Evolutionary conservation across 192 early-diverging fungal genomes (phyloP), one percentile per base, ranked within the genome.

Genomic region (Jimgerdemannia flammicorona): DNA sequence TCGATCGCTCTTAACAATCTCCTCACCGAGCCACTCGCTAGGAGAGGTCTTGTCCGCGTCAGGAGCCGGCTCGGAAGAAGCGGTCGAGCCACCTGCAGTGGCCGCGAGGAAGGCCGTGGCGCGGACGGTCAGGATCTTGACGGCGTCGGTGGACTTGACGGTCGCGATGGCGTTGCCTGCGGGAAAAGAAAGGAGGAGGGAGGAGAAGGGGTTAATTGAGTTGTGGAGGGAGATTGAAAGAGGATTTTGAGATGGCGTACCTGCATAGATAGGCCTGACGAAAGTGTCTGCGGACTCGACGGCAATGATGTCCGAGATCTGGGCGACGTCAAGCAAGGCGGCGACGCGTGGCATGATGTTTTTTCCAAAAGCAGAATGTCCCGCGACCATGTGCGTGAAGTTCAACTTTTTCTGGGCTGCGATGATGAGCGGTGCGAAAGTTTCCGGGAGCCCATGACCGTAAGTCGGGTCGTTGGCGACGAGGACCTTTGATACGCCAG

Each of bases 201-300:
- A 71, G 39, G 11, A 42, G 19, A 11, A 3, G 11, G 43, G 7
- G 39, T 41, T 68, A 0, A 72, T 65, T 64, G 17, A 44, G 54
- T 44, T 40, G 65, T 39, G 8, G 14, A 59, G 49, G 14, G 49
- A 59, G 49, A 59, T 59, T 59, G 49, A 72, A 20, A 66, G 29
- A 29, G 29, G 29, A 29, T 29, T 72, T 0, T 43, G 3, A 4
- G 17, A 43, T 44, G 44, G 66, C 82, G 66, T 81, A 94, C 96
- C 97, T 70, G 97, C 97, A 81, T 96, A 99, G 82, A 99, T 97
- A 43, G 97, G 97, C 11, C 97, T 90, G 69, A 95, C 91, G 88
- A 99, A 99, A 18, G 93, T 95, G 74, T 97, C 95, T 41, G 87
- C 89, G 74, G 86, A 73, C 79, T 93, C 88, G 64, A 99, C 85